Conservation (phyloP, 2,329 filamentous ascomycete genomes). For the Alternaria hordeiaustralica region DNA sequence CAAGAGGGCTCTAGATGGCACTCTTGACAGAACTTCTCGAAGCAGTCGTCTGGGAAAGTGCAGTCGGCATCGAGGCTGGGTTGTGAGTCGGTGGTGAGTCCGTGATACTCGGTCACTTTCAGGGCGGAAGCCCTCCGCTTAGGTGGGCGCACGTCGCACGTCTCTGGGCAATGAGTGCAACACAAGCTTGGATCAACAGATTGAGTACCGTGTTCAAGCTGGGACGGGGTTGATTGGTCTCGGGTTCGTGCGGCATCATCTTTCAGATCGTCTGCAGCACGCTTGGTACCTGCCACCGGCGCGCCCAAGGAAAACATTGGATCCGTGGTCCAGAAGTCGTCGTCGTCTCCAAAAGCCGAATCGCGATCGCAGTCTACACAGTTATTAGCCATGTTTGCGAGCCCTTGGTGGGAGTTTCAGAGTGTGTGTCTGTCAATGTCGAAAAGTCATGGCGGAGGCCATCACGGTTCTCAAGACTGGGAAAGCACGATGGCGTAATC, state of each 20-base stretch:
- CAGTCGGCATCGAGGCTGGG: constrained; percentile 29
- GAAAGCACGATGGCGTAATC: constrained; percentile 3
- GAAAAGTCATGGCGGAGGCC: constrained; percentile 9
- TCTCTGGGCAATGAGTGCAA: constrained; percentile 33
- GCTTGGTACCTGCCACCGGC: constrained; percentile 43
- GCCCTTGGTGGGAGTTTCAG: constrained; percentile 1
- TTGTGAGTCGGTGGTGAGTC: constrained; percentile 20
- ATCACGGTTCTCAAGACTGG: constrained; percentile 12
- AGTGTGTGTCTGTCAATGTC: constrained; percentile 2
- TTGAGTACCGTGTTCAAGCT: constrained; percentile 10
- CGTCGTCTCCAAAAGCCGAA: constrained; percentile 42
- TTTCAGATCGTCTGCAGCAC: constrained; percentile 32
- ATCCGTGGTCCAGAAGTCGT: constrained; percentile 29
- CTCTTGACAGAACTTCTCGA: constrained; percentile 46
- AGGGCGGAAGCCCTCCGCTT: constrained; percentile 43
- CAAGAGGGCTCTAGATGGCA: constrained; percentile 41
- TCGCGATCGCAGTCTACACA: constrained; percentile 39
- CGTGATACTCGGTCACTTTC: constrained; percentile 42
- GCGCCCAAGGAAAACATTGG: constrained; percentile 37
- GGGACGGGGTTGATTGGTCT: background rate
- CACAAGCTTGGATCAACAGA: constrained; percentile 26
- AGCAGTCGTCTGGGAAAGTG: constrained; percentile 43
- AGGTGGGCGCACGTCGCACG: constrained; percentile 31
- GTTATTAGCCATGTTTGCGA: constrained; percentile 37
- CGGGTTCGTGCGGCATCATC: constrained; percentile 17